phyloP scores from a whole-genome alignment of 106 monocot species.

The Vanilla planifolia region DNA sequence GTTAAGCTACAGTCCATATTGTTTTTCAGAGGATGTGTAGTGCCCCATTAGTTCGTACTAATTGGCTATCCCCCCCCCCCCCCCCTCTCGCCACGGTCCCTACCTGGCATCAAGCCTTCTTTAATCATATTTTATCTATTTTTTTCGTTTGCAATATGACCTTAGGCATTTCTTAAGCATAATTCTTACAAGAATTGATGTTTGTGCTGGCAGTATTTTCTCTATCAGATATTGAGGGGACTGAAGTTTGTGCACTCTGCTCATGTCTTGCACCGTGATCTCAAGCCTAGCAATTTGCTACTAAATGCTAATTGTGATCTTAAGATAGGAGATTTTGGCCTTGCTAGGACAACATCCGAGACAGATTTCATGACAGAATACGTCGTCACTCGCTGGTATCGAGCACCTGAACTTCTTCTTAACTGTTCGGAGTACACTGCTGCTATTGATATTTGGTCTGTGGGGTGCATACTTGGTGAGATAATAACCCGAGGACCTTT shows the following conservation, averaged over 20 bases:
- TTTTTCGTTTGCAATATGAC: neutral
- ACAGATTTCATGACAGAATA: constrained; percentile 28
- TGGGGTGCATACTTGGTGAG: constrained; percentile 31
- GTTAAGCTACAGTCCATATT: too few species aligned
- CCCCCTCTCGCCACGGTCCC: too few species aligned
- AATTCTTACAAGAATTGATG: neutral
- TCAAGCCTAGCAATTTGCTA: constrained; percentile 31
- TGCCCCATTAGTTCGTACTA: too few species aligned
- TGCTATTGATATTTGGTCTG: constrained; percentile 33
- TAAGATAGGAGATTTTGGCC: constrained; percentile 28
- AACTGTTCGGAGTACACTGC: constrained; percentile 30
- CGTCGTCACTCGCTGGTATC: constrained; percentile 30
- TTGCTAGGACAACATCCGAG: constrained; percentile 24
- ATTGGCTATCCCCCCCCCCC: too few species aligned
- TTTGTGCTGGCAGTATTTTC: constrained; percentile 25
- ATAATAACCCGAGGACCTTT: constrained; percentile 20
- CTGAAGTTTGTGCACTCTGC: constrained; percentile 29
- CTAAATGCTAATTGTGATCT: constrained; percentile 26
- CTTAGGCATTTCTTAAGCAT: neutral
- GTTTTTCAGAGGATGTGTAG: too few species aligned
- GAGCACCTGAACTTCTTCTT: constrained; percentile 25
- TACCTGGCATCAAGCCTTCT: neutral
- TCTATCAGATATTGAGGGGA: constrained; percentile 24
- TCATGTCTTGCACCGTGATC: constrained; percentile 24
- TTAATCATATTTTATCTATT: neutral